A percentile compares a stretch with the other conserved stretches of the same genome.
These are phyloP conservation scores for Nemania diffusa DNA, from an alignment of 2,329 filamentous ascomycete species.

Conservation along the genomic window DNA sequence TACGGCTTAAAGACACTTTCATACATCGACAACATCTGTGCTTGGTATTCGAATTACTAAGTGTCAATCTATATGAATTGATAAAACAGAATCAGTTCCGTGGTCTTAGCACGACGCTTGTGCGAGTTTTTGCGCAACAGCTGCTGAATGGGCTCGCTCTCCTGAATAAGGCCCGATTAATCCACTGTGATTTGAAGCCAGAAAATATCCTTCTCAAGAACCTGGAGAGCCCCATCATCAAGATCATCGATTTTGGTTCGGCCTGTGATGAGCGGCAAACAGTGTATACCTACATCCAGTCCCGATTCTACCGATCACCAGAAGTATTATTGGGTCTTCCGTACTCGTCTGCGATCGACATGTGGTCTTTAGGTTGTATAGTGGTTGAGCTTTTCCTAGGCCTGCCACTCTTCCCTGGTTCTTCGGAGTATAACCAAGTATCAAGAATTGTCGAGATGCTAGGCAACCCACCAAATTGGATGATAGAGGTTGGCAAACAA, in stretches of 20 bases:
- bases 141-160: constrained; percentile 90
- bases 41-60: constrained; percentile 93
- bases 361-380: constrained; percentile 99
- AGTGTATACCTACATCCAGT: constrained; percentile 99
- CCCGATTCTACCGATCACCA: constrained; percentile 95
- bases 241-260: constrained; percentile 99
- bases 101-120: constrained; percentile 93
- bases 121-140: constrained; percentile 97
- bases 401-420: constrained; percentile 92
- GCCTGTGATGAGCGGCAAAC: constrained; percentile 98
- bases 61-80: constrained; percentile 96
- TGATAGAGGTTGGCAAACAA: constrained; percentile 99
- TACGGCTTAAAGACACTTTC: constrained; percentile 96
- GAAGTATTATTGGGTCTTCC: constrained; percentile 95
- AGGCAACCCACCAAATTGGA: constrained; percentile 95
- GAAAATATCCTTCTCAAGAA: constrained; percentile 99
- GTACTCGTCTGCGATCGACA: constrained; percentile 98
- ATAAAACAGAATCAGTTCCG: constrained; percentile 99
- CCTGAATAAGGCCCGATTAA: constrained; percentile 94
- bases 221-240: constrained; percentile 98
- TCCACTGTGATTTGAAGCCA: constrained; percentile 97
- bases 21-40: constrained; percentile 98
- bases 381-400: constrained; percentile 97
- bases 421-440: constrained; percentile 98
- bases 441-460: constrained; percentile 98